Base-by-base conservation (phyloP, 169 alveolate genomes). In the Prorocentrum cordatum region DNA sequence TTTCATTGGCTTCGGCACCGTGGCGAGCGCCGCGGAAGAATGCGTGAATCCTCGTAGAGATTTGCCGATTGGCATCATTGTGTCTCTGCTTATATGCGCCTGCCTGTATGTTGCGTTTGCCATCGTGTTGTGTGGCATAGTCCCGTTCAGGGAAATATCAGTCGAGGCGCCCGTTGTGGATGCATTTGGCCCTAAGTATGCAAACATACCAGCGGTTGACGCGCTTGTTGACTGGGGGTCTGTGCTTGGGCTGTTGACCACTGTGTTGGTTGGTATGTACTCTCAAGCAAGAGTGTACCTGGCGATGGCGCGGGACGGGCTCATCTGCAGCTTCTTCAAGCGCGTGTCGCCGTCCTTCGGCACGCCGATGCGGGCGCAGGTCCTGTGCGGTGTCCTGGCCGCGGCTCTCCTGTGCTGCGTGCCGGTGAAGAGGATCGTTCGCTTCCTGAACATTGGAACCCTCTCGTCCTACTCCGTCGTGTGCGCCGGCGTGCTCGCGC, bases 1-100 rank as follows among this genome's bases (percentile, higher is more conserved):
- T n/a, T n/a, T n/a, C n/a, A 36, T 27, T 54, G 87, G 88, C 33
- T 77, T 77, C n/a, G 88, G 88, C 18, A 77, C 88, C 3, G 64
- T 77, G 24, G 59, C 88, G 58, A 77, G 59, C 59, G 88, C 88
- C 22, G 88, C 88, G 20, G 88, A 77, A 32, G 88, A 77, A 62
- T 77, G 88, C 47, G 27, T 58, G 26, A 33, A 77, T 26, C 88
- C 88, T 18, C 88, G 59, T 10, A 14, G 75, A 20, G 88, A 58
- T 59, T 12, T 77, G 39, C 88, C 88, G 18, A 77, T 77, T 27
- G 88, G 70, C 39, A 77, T 77, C 18, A 77, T 75, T 2, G 75
- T 39, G 6, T 77, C 88, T 12, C 42, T 77, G 42, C 75, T 77
- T 33, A 77, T 77, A 29, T 77, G 88, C 45, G 88, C 31, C 7